phyloP scores from a whole-genome alignment of 2,329 filamentous ascomycete genomes.

The Escovopsis sp. region DNA sequence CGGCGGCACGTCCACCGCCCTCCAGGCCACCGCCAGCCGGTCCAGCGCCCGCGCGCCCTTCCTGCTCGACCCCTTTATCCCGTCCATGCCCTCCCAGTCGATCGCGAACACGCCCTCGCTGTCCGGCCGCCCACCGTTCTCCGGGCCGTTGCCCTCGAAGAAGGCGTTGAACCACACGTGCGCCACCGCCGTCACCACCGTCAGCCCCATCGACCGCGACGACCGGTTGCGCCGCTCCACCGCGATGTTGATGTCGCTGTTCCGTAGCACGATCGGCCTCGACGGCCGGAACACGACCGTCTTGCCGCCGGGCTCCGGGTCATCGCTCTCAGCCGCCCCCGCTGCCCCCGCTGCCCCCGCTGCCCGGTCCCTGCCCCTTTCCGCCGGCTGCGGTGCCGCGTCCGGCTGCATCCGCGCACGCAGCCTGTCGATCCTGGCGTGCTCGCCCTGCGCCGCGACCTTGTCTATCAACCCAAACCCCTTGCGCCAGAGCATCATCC shows the following conservation, averaged over 20 bases:
- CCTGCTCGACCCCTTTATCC: slow-evolving; percentile 74
- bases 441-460: slow-evolving; percentile 11
- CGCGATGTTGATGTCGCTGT: slow-evolving; percentile 79
- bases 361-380: not conserved
- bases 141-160: slow-evolving; percentile 71
- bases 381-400: not conserved
- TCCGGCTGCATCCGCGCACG: slow-evolving; percentile 10
- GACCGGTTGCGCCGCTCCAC: slow-evolving; percentile 76
- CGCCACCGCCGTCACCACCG: slow-evolving; percentile 83
- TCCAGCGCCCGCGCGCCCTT: slow-evolving; percentile 78
- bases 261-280: slow-evolving; percentile 53
- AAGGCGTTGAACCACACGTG: slow-evolving; percentile 96
- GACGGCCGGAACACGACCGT: slow-evolving; percentile 66
- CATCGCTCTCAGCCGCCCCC: slow-evolving; percentile 8
- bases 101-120: slow-evolving; percentile 49
- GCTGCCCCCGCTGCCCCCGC: no score
- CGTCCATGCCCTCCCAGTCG: slow-evolving; percentile 63
- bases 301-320: slow-evolving; percentile 45
- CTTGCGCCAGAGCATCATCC: slow-evolving; percentile 12
- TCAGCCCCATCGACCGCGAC: slow-evolving; percentile 60
- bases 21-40: slow-evolving; percentile 74
- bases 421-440: slow-evolving; percentile 9
- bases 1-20: slow-evolving; percentile 22
- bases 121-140: slow-evolving; percentile 49
- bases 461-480: slow-evolving; percentile 21